Percentiles rank a stretch among this genome's conserved stretches.
Evolutionary conservation across 2,329 filamentous ascomycete genomes (phyloP).

Genomic region (Neofusicoccum sp.): DNA sequence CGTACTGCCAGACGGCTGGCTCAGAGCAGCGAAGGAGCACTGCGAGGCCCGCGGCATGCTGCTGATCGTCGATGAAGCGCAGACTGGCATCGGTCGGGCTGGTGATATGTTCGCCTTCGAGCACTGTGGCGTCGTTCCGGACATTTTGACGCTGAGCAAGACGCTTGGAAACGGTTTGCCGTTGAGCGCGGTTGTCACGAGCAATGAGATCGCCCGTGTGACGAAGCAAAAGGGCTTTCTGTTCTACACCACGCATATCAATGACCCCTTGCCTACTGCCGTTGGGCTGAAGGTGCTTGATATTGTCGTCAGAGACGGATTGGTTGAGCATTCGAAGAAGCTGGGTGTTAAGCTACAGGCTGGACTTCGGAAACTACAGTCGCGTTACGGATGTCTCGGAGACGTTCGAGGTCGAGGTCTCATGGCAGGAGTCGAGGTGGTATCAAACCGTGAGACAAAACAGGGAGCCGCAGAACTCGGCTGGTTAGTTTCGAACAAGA

Average conservation of each 20-base stretch:
- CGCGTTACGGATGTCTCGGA: conserved; percentile 60
- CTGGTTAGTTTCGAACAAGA: conserved; percentile 46
- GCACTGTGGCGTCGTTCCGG: conserved; percentile 36
- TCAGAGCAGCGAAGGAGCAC: conserved; percentile 52
- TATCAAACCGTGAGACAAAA: conserved; percentile 51
- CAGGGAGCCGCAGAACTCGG: conserved; percentile 49
- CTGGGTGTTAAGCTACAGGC: conserved; percentile 49
- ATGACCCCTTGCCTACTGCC: conserved; percentile 60
- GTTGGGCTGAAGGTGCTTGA: conserved; percentile 63
- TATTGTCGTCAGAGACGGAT: conserved; percentile 56
- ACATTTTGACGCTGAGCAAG: conserved; percentile 62
- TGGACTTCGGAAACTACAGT: conserved; percentile 48
- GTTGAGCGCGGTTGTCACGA: conserved; percentile 58
- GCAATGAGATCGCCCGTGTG: conserved; percentile 50
- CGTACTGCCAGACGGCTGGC: conserved; percentile 58
- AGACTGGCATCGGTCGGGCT: conserved; percentile 35
- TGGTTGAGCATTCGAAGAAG: conserved; percentile 47
- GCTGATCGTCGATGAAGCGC: conserved; percentile 39
- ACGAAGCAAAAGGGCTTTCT: conserved; percentile 52
- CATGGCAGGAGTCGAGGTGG: conserved; percentile 59
- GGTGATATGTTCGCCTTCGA: conserved; percentile 30
- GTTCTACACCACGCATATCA: conserved; percentile 62
- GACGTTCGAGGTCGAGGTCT: conserved; percentile 60
- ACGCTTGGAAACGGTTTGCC: conserved; percentile 62
- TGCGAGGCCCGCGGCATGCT: conserved; percentile 35